Evolutionary conservation across 179 eudicot species (phyloP), one percentile per base, ranked within the genome.

Genomic region (Silene noctiflora): DNA sequence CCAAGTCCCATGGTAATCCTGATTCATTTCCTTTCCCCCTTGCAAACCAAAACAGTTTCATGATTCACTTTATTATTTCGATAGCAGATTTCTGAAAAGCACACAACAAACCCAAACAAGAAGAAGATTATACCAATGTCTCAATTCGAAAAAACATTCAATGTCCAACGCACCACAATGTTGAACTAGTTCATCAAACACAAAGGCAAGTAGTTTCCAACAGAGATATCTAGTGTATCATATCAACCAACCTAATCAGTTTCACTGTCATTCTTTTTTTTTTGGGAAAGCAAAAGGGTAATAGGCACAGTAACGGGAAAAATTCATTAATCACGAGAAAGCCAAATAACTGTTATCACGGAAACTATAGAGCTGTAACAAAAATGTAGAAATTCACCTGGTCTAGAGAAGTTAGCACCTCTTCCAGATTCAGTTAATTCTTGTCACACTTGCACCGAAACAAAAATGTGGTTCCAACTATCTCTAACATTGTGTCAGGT

Each of bases 381-480:
- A 53, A 27, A 77, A 42, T 3, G 72, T 14, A 62, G 56, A 53
- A 69, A 74, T 14, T 65, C 35, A 82, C 84, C 81, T 82, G 79
- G 25, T 39, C 58, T 71, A 48, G 48, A 75, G 84, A 58, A 78
- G 63, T 63, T 62, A 20, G 20, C 68, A 69, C 29, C 55, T 78
- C 27, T 78, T 71, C 66, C 48, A 78, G 73, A 72, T 70, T 71
- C 74, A 69, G 73, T 73, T 51, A 22, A 59, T 33, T 58, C 72
- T 6, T 63, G 51, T 22, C 65, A 35, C 29, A 14, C 61, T 72
- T 48, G 21, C 19, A 60, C 53, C 53, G 39, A 67, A 56, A 44
- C 58, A 74, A 33, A 65, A 55, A 72, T 75, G 72, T 25, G 74
- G 67, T 61, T 67, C 79, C 86, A 74, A 44, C 78, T 48, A 75